A percentile compares a stretch with the other conserved stretches of the same genome.
These are phyloP conservation scores for Fonsecaea monophora DNA, from an alignment of 2,329 filamentous ascomycete genomes.

Conservation along the genomic window DNA sequence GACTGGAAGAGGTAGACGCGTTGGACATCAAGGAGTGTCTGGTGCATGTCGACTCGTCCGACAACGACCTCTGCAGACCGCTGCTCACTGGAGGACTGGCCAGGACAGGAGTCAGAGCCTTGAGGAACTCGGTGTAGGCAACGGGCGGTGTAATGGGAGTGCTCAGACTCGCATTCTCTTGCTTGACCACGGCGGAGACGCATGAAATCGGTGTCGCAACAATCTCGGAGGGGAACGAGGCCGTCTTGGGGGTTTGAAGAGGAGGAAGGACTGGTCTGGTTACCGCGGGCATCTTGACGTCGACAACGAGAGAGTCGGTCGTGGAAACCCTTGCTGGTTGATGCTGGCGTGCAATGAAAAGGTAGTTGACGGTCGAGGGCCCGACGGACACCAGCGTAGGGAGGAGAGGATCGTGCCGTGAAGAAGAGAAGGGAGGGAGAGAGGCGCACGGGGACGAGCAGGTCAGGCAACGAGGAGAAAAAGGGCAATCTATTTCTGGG, in stretches of 20 bases:
- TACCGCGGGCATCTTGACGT: conserved; percentile 39
- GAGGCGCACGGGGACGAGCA: conserved; percentile 14
- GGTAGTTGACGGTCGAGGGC: conserved; percentile 24
- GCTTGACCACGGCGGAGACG: conserved; percentile 70
- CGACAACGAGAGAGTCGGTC: conserved; percentile 41
- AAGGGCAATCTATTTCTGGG: conserved; percentile 39
- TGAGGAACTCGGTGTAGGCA: conserved; percentile 92
- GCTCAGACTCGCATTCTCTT: conserved; percentile 66
- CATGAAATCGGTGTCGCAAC: conserved; percentile 55
- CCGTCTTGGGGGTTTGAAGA: conserved; percentile 53
- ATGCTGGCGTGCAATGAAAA: conserved; percentile 16
- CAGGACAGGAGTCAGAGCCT: conserved; percentile 74
- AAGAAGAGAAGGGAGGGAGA: conserved; percentile 24
- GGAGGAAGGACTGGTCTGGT: conserved; percentile 50
- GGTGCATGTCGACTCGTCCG: conserved; percentile 51
- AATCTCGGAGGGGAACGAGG: conserved; percentile 61
- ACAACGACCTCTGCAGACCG: conserved; percentile 50
- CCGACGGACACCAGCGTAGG: conserved; percentile 34
- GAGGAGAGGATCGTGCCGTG: conserved; percentile 35
- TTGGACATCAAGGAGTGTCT: conserved; percentile 46
- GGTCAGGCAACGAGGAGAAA: conserved; percentile 25
- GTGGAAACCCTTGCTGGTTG: conserved; percentile 23
- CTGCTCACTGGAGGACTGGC: conserved; percentile 69
- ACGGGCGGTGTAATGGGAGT: conserved; percentile 90
- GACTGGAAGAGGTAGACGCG: conserved; percentile 49